These are phyloP conservation scores for Thecaphora thlaspeos DNA, from an alignment of 1,284 basidiomycete genomes.

Conservation along the genomic window DNA sequence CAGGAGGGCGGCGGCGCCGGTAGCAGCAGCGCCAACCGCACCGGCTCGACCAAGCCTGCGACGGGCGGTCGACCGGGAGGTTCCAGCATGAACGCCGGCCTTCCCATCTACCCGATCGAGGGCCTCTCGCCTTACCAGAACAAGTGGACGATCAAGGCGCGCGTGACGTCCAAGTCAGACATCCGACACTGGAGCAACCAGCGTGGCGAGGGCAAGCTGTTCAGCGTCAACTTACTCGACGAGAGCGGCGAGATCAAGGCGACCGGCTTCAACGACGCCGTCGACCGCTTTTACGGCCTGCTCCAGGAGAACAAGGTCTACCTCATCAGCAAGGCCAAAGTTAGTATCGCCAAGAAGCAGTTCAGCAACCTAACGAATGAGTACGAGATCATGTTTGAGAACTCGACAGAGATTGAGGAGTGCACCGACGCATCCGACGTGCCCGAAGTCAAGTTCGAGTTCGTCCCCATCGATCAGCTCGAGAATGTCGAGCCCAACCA, in stretches of 20 bases:
- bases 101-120: conserved; percentile 79
- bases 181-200: conserved; percentile 86
- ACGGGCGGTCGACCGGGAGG: conserved; percentile 28
- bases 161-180: conserved; percentile 85
- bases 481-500: conserved; percentile 54
- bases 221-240: conserved; percentile 90
- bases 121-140: conserved; percentile 95
- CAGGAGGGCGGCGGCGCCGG: conserved; percentile 13
- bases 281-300: conserved; percentile 78
- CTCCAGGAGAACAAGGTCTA: conserved; percentile 92
- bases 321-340: conserved; percentile 82
- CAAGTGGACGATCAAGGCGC: conserved; percentile 92
- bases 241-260: conserved; percentile 66
- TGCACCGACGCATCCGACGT: conserved; percentile 53
- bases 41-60: conserved; percentile 14
- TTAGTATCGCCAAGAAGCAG: conserved; percentile 96
- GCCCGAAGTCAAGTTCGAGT: conserved; percentile 57
- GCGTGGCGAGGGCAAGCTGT: conserved; percentile 91
- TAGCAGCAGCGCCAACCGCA: conserved; percentile 11
- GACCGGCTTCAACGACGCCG: conserved; percentile 86
- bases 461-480: conserved; percentile 52
- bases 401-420: conserved; percentile 57
- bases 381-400: conserved; percentile 89
- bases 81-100: conserved; percentile 41
- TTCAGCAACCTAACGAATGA: conserved; percentile 88